Evolutionary conservation across 306 rosid species (phyloP).

Genomic region (Casuarina glauca): DNA sequence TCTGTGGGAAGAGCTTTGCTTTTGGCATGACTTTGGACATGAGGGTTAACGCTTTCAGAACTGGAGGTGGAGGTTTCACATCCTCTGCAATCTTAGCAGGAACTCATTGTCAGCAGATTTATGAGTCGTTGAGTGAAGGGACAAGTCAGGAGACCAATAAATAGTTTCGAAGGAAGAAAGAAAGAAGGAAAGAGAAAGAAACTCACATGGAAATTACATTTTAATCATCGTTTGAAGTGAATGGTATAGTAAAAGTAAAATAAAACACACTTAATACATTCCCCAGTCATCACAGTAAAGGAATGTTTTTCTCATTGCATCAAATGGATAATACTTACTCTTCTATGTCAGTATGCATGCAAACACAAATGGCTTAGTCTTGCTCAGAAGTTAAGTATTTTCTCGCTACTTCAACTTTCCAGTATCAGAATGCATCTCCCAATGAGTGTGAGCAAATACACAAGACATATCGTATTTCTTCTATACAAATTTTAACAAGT

Average conservation of each 20-base stretch:
- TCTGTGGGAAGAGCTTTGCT: slow-evolving; percentile 72
- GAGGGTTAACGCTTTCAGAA: slow-evolving; percentile 50
- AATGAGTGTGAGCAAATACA: neutral
- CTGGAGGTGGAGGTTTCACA: slow-evolving; percentile 61
- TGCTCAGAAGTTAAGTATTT: neutral
- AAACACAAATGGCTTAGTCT: neutral
- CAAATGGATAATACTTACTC: neutral
- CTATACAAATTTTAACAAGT: neutral
- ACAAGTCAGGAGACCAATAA: neutral
- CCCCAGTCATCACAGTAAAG: neutral
- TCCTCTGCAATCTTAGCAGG: slow-evolving; percentile 77
- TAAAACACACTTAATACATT: neutral
- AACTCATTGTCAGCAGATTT: slow-evolving; percentile 46
- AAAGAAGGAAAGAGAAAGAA: neutral
- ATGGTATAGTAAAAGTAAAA: neutral
- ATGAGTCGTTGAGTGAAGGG: neutral
- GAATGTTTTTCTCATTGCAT: neutral
- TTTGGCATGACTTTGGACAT: slow-evolving; percentile 69
- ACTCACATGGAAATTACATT: neutral
- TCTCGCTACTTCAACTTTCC: neutral
- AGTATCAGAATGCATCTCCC: neutral
- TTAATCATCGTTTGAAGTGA: neutral
- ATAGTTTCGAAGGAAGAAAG: neutral
- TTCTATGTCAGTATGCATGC: neutral
- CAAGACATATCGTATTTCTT: neutral